phyloP scores from a whole-genome alignment of 2,329 filamentous ascomycete species.

The Aureobasidium sp. region DNA sequence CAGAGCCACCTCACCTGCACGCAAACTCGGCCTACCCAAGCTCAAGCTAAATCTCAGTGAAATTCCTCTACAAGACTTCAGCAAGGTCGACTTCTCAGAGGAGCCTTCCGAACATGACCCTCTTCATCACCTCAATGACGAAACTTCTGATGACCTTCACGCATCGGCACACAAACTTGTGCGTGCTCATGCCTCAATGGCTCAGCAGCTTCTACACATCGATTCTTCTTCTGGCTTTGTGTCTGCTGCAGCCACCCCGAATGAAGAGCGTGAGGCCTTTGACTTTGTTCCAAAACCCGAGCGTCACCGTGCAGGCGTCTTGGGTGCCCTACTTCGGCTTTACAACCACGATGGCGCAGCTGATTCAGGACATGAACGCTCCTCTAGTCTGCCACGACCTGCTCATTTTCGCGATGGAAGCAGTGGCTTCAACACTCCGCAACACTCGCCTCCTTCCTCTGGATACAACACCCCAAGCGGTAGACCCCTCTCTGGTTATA shows the following conservation, averaged over 20 bases:
- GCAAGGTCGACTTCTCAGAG: conserved; percentile 2
- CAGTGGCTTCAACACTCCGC: conserved; percentile 26
- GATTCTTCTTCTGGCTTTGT: conserved; percentile 25
- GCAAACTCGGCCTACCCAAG: conserved; percentile 7
- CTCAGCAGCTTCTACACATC: conserved; percentile 17
- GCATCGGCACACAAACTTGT: conserved; percentile 42
- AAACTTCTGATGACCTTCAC: conserved; percentile 16
- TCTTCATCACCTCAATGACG: conserved; percentile 12
- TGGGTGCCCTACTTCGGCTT: conserved; percentile 65
- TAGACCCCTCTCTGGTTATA: not conserved
- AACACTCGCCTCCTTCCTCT: conserved; percentile 36
- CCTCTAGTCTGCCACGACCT: conserved; percentile 14
- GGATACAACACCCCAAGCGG: conserved; percentile 36
- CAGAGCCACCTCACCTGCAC: conserved; percentile 24
- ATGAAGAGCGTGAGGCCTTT: conserved; percentile 44
- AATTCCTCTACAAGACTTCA: conserved; percentile 25
- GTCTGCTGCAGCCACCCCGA: conserved; percentile 45
- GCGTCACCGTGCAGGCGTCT: conserved; percentile 65
- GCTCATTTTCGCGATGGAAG: conserved; percentile 17
- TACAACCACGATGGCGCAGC: conserved; percentile 41
- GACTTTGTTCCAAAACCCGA: conserved; percentile 61
- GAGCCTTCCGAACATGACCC: conserved; percentile 29
- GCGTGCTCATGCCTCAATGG: conserved; percentile 31
- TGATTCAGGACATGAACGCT: conserved; percentile 10
- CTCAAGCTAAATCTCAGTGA: conserved; percentile 20